Evolutionary conservation across 163 green algal genomes (phyloP), one percentile per base, ranked within the genome.

Genomic region (Scenedesmus sp.): DNA sequence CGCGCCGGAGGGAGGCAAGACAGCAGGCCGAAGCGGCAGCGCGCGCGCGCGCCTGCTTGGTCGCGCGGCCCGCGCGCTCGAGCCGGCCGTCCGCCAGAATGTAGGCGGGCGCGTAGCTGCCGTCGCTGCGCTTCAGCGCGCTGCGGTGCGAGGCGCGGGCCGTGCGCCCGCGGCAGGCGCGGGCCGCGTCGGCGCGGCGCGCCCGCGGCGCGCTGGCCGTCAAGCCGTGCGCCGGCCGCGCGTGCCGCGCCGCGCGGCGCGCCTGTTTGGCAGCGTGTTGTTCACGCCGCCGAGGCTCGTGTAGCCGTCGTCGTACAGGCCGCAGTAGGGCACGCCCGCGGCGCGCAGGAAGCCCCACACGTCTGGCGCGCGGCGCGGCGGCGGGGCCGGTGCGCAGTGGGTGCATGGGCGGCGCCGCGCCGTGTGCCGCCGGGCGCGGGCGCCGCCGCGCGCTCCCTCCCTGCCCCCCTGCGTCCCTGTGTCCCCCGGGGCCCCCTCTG

Each of bases 301-400:
- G 85, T 96, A 98, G 1, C 94, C 94, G 1, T 82, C 51, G 83
- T 97, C 90, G 81, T 98, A 98, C 17, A 98, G 87, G n/a, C 17
- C 69, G 83, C 93, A 98, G 87, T 96, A 97, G 0, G 89, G 87
- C 18, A 93, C 51, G 0, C 58, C 1, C 0, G 74, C 77, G 6
- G 54, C 60, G 7, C 78, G 73, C 29, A 98, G 86, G 83, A 97
- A 97, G 18, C 81, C 63, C 94, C 94, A 98, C 18, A 98, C 94
- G 62, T 98, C 93, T 48, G 88, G n/a, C n/a, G n/a, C n/a, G n/a
- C n/a, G n/a, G n/a, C n/a, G n/a, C n/a, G n/a, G n/a, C n/a, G n/a
- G n/a, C n/a, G n/a, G n/a, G n/a, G n/a, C n/a, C n/a, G n/a, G n/a
- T n/a, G n/a, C n/a, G n/a, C n/a, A n/a, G n/a, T n/a, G n/a, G n/a